Base-by-base conservation (phyloP, 1,284 basidiomycete genomes). In the Cutaneotrichosporon dermatis region DNA sequence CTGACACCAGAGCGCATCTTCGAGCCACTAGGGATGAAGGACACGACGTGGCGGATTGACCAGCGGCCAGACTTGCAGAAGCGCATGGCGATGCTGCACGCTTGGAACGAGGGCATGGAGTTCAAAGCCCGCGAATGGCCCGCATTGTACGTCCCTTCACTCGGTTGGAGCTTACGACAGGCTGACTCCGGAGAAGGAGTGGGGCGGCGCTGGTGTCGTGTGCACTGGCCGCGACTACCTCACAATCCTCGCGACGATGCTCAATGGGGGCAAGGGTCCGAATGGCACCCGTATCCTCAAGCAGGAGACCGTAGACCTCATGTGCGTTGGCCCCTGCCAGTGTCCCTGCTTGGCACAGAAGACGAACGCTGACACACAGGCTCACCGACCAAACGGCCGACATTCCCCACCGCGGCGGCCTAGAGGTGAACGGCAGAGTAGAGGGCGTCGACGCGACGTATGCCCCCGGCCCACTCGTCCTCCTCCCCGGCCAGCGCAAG, bases 181-280 rank as follows among this genome's bases (percentile, higher is more conserved):
- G n/a, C 12, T 40, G 39, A 12, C 8, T 40, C 39, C 39, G 9
- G 39, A 40, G 39, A 40, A 40, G 39, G 59, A 66, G 25, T 51
- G 54, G 11, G 65, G 62, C 40, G 65, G 65, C 13, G 65, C 57
- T 2, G 65, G 62, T 25, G 45, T 66, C 7, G 54, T 63, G 52
- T 53, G 63, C 6, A 63, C 63, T 1, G 61, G 61, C 12, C 16
- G 33, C 10, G 61, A 64, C n/a, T 68, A 64, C 48, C 60, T 68
- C 7, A 40, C 51, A 3, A 35, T 68, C 11, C 53, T 66, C 15
- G 46, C 54, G 10, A 54, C 60, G 13, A 39, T 68, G 9, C 55
- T 66, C 11, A 64, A 66, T 50, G 58, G 59, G 13, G 64, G 66
- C 13, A 51, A 51, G 12, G 57, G 57, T 0, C 54, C 54, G 12